Evolutionary conservation across 371 early-diverging fungal species (phyloP).

Genomic region (Rhizopus delemar): DNA sequence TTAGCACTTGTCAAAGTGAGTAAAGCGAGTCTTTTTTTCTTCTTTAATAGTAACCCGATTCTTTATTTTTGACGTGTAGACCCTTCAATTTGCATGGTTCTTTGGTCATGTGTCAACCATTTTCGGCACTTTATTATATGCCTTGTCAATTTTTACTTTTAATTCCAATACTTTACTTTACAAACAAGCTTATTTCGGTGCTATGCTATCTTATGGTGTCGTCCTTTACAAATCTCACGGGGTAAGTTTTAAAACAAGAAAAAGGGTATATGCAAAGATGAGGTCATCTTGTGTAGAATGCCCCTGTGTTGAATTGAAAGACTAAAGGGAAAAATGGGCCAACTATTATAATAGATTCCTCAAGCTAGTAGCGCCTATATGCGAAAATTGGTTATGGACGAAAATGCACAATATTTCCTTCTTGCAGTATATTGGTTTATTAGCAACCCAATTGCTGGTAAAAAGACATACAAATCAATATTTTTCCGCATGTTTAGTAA

Average conservation of each 20-base stretch:
- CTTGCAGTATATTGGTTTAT: slow-evolving; percentile 81
- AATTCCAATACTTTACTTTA: slow-evolving; percentile 46
- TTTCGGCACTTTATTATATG: slow-evolving; percentile 36
- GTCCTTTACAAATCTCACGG: slow-evolving; percentile 87
- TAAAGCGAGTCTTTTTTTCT: background rate
- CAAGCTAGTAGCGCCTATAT: slow-evolving; percentile 64
- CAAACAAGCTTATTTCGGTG: slow-evolving; percentile 68
- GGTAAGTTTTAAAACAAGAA: slow-evolving; percentile 46
- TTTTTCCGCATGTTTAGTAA: background rate
- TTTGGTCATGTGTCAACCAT: slow-evolving; percentile 46
- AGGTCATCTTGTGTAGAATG: slow-evolving; percentile 19
- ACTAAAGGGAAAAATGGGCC: background rate
- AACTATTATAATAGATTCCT: slow-evolving; percentile 49
- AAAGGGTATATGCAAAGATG: slow-evolving; percentile 12
- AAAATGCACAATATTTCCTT: slow-evolving; percentile 85
- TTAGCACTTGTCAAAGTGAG: slow-evolving; percentile 25
- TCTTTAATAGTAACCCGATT: background rate
- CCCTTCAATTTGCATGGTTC: slow-evolving; percentile 67
- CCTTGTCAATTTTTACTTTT: slow-evolving; percentile 36
- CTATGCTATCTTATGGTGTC: slow-evolving; percentile 79
- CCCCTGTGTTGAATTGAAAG: slow-evolving; percentile 5
- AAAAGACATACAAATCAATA: slow-evolving; percentile 8
- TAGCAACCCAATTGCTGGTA: slow-evolving; percentile 73
- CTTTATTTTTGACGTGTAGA: slow-evolving; percentile 26
- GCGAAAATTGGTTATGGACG: slow-evolving; percentile 76